Percentiles rank a stretch among this genome's conserved stretches.
phyloP scores from a whole-genome alignment of 2,329 filamentous ascomycete species.

The Aaosphaeria arxii region DNA sequence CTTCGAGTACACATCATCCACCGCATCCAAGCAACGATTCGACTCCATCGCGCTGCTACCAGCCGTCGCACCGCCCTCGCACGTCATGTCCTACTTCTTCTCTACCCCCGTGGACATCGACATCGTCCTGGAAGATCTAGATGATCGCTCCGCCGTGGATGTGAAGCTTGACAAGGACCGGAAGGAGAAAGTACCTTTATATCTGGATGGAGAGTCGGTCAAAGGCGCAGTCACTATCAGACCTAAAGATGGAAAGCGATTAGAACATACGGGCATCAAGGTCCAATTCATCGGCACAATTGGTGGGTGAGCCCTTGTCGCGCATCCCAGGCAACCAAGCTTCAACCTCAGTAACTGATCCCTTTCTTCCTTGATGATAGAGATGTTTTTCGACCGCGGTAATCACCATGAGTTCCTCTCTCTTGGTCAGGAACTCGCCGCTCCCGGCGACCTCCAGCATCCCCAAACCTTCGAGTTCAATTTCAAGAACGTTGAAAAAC shows the following conservation, averaged over 20 bases:
- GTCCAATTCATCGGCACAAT: constrained; percentile 99
- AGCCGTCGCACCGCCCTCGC: not conserved
- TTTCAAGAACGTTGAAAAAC: constrained; percentile 99
- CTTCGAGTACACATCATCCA: not conserved
- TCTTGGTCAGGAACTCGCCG: constrained; percentile 92
- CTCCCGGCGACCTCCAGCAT: constrained; percentile 95
- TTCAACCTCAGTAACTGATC: not conserved
- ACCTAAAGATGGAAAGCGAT: constrained; percentile 94
- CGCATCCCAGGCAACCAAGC: constrained; percentile 1
- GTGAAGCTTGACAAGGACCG: constrained; percentile 98
- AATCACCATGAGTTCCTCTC: constrained; percentile 99
- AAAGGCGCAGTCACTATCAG: constrained; percentile 93
- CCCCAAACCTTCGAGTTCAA: constrained; percentile 99
- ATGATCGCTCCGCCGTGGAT: constrained; percentile 92
- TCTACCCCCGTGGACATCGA: constrained; percentile 98
- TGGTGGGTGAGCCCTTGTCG: constrained; percentile 51
- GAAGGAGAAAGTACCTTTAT: constrained; percentile 92
- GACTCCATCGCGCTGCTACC: not conserved
- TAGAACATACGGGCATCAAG: constrained; percentile 99
- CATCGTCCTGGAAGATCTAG: constrained; percentile 91
- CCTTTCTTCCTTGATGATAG: constrained; percentile 45
- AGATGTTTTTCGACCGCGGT: constrained; percentile 99
- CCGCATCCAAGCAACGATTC: constrained; percentile 7
- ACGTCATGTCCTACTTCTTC: constrained; percentile 83
- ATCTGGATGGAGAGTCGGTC: constrained; percentile 97